Base-by-base conservation (phyloP, 257 asterid genomes). In the Ajuga chamaepitys region DNA sequence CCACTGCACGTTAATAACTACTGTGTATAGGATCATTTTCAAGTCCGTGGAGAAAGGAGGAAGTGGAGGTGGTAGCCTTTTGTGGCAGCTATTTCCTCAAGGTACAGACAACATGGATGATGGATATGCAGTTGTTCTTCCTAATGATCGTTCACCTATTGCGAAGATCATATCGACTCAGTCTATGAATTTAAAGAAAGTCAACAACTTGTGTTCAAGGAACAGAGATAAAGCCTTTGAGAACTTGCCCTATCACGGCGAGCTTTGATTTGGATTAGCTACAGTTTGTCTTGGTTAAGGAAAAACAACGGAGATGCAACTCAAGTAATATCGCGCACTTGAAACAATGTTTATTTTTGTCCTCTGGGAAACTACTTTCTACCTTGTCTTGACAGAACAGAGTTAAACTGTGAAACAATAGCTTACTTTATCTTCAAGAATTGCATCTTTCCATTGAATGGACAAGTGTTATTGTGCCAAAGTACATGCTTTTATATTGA, bases 61-160 rank as follows among this genome's bases (percentile, higher is more conserved):
- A 9, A 68, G 91, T 40, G 91, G 89, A 28, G 88, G 83, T 2
- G 96, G 96, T 41, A 64, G 80, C 72, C 84, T 88, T 22, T 17
- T 88, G 70, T 88, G 96, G 95, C 96, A 88, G 76, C 68, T 88
- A 48, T 88, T 88, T 73, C 96, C 96, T 2, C 86, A 86, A 60
- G 89, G 96, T 52, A 84, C 95, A 47, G 90, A 84, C 2, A 81
- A 86, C 76, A 88, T 86, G 96, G 96, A 88, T 47, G 95, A 86
- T 46, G 96, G 96, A 5, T 86, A 84, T 53, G 92, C 90, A 64
- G 34, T 89, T 63, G 83, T 86, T 68, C 88, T 89, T 38, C 72
- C 95, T 13, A 85, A 83, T 69, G 74, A 83, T 9, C 76, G 75
- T 16, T 81, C 91, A 0, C 80, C 82, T 2, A 34, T 56, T 12